These are phyloP conservation scores for Linderniella brevidens DNA, from an alignment of 257 asterid genomes.

Conservation along the genomic window DNA sequence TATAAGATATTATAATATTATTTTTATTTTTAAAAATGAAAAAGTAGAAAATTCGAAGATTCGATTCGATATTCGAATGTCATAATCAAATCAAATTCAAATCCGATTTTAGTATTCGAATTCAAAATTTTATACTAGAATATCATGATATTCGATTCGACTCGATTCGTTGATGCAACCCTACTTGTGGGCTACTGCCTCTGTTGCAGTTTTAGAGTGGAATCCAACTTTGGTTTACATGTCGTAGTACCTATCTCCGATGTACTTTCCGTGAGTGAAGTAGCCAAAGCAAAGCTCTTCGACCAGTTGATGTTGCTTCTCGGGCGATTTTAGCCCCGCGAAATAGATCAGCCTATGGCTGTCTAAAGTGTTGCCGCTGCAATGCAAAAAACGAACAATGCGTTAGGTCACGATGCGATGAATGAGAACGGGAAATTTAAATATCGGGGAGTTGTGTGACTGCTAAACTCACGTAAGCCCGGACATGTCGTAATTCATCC, in stretches of 20 bases:
- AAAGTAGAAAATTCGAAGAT: too few relatives aligned
- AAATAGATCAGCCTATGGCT: slow-evolving; percentile 53
- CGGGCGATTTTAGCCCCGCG: slow-evolving; percentile 45
- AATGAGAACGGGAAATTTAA: background rate
- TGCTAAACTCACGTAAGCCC: slow-evolving; percentile 49
- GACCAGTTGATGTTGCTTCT: slow-evolving; percentile 59
- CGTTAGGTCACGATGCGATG: background rate
- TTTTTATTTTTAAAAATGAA: too few relatives aligned
- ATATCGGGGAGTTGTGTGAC: background rate
- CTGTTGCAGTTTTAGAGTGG: too few relatives aligned
- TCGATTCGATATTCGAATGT: too few relatives aligned
- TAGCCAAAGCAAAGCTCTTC: slow-evolving; percentile 67
- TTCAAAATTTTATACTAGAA: too few relatives aligned
- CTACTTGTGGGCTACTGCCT: too few relatives aligned
- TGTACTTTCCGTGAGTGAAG: slow-evolving; percentile 56
- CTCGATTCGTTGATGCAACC: too few relatives aligned
- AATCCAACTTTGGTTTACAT: too few relatives aligned
- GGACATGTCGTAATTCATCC: slow-evolving; percentile 28
- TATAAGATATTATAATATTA: too few relatives aligned
- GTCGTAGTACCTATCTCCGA: slow-evolving; percentile 79
- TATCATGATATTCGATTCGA: too few relatives aligned
- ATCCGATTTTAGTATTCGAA: too few relatives aligned
- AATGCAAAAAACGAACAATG: background rate
- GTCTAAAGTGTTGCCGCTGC: slow-evolving; percentile 55
- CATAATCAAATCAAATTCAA: too few relatives aligned